Base-by-base conservation (phyloP, 345 rosid species). In the Hevea brasiliensis region DNA sequence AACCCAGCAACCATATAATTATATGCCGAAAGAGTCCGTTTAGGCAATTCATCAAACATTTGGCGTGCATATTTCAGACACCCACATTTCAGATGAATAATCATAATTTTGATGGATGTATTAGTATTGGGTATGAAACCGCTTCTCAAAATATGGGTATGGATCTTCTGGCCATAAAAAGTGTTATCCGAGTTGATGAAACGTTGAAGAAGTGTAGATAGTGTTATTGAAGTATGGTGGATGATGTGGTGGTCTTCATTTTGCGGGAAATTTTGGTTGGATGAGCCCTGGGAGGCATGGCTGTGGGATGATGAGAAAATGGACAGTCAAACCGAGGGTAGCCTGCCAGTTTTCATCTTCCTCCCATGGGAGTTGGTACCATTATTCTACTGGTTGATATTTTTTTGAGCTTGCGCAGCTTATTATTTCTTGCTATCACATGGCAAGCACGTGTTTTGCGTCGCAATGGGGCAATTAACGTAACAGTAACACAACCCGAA, bases 1-100 rank as follows among this genome's bases (percentile, higher is more conserved):
- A 86, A 89, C 64, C 97, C 97, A 72, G 87, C 84, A 62, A 93
- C 79, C 84, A 93, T 69, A 72, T 90, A 90, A 75, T 92, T 94
- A 61, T 88, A 92, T 4, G 98, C 96, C 0, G 94, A 89, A 23
- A 94, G 75, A 71, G 97, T 90, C 63, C 80, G 84, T 0, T 54
- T 87, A 8, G 89, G 88, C 84, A 90, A 75, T 82, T 87, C 90
- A 62, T 90, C 98, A 75, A 94, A 92, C 92, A 88, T 20, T 61
- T 88, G 85, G 73, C 85, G 86, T 37, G 94, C 97, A 71, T 81
- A 84, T 27, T 71, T 78, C 68, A 92, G 26, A 68, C 82, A 83
- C 0, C 94, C 87, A 32, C 85, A 75, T 78, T 92, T 94, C 37
- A 90, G 0, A 11, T 89, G 62, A 0, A 92, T 51, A 1, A 92